Conservation (phyloP, 2,329 filamentous ascomycete genomes). For the Periconia macrospinosa region DNA sequence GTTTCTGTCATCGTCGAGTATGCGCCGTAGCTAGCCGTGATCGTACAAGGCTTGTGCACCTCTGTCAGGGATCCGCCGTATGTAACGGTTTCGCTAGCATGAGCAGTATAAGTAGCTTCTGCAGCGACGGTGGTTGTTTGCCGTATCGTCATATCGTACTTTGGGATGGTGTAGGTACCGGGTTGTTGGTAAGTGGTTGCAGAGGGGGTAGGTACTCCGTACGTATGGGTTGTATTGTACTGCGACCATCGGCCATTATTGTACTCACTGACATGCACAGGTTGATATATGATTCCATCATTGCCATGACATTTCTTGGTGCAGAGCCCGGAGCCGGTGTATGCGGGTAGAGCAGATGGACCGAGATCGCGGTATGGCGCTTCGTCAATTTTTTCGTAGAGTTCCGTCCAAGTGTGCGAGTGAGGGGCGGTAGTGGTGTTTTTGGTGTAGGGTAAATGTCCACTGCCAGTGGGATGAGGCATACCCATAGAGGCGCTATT, state of each 20-base stretch:
- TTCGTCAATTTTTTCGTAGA: slow-evolving; percentile 33
- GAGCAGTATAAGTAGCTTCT: slow-evolving; percentile 25
- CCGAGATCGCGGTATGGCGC: slow-evolving; percentile 33
- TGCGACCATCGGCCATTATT: slow-evolving; percentile 31
- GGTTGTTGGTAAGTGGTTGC: slow-evolving; percentile 31
- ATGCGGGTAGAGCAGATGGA: slow-evolving; percentile 28
- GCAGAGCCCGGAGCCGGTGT: slow-evolving; percentile 32
- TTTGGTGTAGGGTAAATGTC: slow-evolving; percentile 15
- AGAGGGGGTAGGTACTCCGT: slow-evolving; percentile 28
- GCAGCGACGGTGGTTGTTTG: slow-evolving; percentile 21
- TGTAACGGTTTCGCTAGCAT: slow-evolving; percentile 24
- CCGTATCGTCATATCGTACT: slow-evolving; percentile 25
- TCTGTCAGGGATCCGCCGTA: slow-evolving; percentile 28
- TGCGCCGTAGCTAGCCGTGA: slow-evolving; percentile 26
- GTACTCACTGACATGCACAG: slow-evolving; percentile 32
- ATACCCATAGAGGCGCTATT: slow-evolving; percentile 11
- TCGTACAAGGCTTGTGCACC: slow-evolving; percentile 24
- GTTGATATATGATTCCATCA: slow-evolving; percentile 17
- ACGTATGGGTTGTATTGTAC: slow-evolving; percentile 23
- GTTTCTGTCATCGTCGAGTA: slow-evolving; percentile 20
- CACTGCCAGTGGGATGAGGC: slow-evolving; percentile 1
- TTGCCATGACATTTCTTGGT: slow-evolving; percentile 18
- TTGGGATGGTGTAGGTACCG: slow-evolving; percentile 33
- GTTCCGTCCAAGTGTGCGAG: slow-evolving; percentile 30
- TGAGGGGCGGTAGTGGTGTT: slow-evolving; percentile 14